These are phyloP conservation scores for Lepraria neglecta DNA, from an alignment of 495 filamentous ascomycete species.

Conservation along the genomic window DNA sequence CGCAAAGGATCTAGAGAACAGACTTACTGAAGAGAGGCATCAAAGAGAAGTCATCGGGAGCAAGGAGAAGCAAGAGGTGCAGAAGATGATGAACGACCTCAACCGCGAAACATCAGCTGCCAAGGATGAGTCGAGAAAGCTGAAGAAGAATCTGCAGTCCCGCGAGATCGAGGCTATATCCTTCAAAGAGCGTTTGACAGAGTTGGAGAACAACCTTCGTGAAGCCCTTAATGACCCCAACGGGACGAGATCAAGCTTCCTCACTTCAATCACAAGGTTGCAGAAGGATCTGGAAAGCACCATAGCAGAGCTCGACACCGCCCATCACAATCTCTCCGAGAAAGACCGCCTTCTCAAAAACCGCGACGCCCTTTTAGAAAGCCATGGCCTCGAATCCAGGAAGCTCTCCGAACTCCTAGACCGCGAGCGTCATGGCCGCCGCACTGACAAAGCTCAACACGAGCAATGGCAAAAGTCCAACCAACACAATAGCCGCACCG, in stretches of 20 bases:
- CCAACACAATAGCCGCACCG: conserved; percentile 72
- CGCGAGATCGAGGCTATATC: conserved; percentile 82
- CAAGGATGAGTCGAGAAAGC: conserved; percentile 77
- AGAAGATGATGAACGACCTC: conserved; percentile 73
- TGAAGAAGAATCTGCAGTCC: conserved; percentile 73
- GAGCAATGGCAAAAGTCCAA: conserved; percentile 82
- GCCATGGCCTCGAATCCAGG: conserved; percentile 74
- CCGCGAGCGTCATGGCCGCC: conserved; percentile 77
- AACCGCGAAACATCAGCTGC: conserved; percentile 71
- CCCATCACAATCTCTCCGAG: conserved; percentile 67
- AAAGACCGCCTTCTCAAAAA: conserved; percentile 85
- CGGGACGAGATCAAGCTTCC: conserved; percentile 77
- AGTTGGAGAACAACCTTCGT: conserved; percentile 80
- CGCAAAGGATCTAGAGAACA: conserved; percentile 67
- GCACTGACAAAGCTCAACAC: conserved; percentile 75
- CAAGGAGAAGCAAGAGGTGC: conserved; percentile 81
- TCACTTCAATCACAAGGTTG: conserved; percentile 79
- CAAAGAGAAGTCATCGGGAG: conserved; percentile 81
- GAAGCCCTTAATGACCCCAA: conserved; percentile 78
- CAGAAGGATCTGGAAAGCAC: conserved; percentile 83
- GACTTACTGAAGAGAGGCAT: conserved; percentile 68
- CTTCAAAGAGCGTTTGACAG: conserved; percentile 82
- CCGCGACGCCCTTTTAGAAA: conserved; percentile 87
- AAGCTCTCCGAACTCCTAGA: conserved; percentile 85
- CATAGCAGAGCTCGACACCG: conserved; percentile 69